A percentile compares a stretch with the other conserved stretches of the same genome.
phyloP scores from a whole-genome alignment of 2,329 filamentous ascomycete genomes.

The Aureobasidium uvarum region DNA sequence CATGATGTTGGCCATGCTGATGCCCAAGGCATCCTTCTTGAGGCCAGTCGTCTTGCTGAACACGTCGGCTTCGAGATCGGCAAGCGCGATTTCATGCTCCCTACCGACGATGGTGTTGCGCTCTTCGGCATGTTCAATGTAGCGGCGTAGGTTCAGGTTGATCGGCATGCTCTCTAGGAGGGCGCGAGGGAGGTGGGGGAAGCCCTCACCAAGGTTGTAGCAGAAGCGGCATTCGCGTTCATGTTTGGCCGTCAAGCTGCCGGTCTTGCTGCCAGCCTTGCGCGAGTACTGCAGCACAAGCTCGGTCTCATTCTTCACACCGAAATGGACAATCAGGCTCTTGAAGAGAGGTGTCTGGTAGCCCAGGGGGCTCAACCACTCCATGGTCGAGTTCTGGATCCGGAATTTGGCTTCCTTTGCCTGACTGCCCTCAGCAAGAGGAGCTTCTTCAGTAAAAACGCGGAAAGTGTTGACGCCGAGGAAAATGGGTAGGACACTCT shows the following conservation, averaged over 20 bases:
- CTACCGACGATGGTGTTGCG: neutral
- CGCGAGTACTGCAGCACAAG: neutral
- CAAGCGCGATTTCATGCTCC: neutral
- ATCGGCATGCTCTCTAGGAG: neutral
- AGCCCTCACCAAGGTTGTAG: neutral
- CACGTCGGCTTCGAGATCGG: neutral
- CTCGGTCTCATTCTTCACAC: neutral
- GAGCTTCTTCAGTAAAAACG: conserved; percentile 2
- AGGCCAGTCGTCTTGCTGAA: neutral
- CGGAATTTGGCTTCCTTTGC: conserved; percentile 4
- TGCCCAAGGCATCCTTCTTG: neutral
- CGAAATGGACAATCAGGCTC: conserved; percentile 11
- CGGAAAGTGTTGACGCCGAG: conserved; percentile 10
- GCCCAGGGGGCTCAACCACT: conserved; percentile 3
- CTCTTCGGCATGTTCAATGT: neutral
- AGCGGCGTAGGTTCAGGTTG: neutral
- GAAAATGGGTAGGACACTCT: neutral
- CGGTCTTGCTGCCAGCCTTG: neutral
- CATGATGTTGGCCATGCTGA: conserved; percentile 12
- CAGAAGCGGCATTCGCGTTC: conserved; percentile 2
- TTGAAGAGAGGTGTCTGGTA: conserved; percentile 15
- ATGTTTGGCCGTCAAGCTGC: neutral
- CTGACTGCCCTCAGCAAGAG: neutral
- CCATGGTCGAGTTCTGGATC: neutral
- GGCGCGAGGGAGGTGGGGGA: neutral